Base-by-base conservation (phyloP, 108 stramenopile species). In the Cyclostephanos tholiformis region DNA sequence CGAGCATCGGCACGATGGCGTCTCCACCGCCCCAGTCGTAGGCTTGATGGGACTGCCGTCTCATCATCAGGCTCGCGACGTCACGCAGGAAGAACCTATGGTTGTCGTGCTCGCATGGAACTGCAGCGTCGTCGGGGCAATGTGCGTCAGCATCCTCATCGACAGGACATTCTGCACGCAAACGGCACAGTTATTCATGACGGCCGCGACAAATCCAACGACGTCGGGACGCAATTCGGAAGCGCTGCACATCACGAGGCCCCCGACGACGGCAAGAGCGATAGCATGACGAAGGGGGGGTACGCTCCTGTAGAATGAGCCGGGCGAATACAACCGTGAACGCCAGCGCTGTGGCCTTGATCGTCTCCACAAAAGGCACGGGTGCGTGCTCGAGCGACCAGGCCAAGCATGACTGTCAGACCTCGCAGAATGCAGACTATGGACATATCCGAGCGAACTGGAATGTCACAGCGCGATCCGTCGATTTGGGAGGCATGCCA, bases 151-250 rank as follows among this genome's bases (percentile, higher is more conserved):
- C 74, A 84, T 71, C 30, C 78, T 67, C 53, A 80, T 84, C 13
- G 50, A 55, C 78, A 84, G 69, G 19, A 84, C 83, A 63, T 84
- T 84, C 75, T 84, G 83, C 0, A 84, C 78, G 44, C 83, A 84
- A 59, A 80, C 83, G 16, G 78, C 79, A 60, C 73, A 79, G 61
- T 84, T 84, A 26, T 84, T 84, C 20, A 44, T 23, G 4, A 84
- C 75, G 0, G 83, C 83, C 48, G 83, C 83, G n/a, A 75, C 30
- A 36, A 84, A 84, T 35, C 83, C 83, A 8, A 84, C 51, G 12
- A 29, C 38, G 41, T 84, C 79, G 23, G 76, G 76, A 55, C 63
- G 35, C 30, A 80, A 66, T 62, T 84, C 79, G 17, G 75, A 69
- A 8, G 73, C 52, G 46, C 74, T 75, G 65, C 83, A 84, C 20